Evolutionary conservation across 768 basidiomycete species (phyloP).

Genomic region (Leucogyrophana mollusca): DNA sequence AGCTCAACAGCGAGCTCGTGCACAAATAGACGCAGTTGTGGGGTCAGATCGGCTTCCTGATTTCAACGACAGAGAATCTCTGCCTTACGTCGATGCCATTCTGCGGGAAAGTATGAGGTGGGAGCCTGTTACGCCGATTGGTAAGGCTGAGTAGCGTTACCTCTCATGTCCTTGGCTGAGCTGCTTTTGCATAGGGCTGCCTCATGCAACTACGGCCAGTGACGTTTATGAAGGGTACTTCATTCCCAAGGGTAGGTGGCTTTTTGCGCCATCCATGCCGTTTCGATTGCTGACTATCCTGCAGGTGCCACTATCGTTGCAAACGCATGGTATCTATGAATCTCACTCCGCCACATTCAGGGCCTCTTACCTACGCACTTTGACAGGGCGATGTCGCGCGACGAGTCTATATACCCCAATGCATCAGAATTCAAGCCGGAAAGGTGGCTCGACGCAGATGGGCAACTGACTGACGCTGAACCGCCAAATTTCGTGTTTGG

Average conservation of each 20-base stretch:
- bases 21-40: conserved; percentile 20
- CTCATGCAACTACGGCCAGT: conserved; percentile 8
- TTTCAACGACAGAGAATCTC: conserved; percentile 7
- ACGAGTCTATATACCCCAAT: conserved; percentile 11
- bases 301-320: conserved; percentile 6
- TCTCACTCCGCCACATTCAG: neutral
- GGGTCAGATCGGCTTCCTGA: conserved; percentile 15
- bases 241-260: conserved; percentile 14
- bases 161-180: neutral
- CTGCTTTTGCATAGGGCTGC: conserved; percentile 3
- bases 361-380: neutral
- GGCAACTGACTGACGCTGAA: conserved; percentile 9
- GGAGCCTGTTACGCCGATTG: conserved; percentile 12
- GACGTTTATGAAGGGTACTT: conserved; percentile 15
- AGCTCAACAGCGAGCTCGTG: conserved; percentile 13
- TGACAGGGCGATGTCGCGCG: conserved; percentile 10
- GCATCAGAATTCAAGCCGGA: conserved; percentile 11
- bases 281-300: neutral
- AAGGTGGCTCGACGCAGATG: conserved; percentile 10
- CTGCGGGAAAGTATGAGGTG: conserved; percentile 16
- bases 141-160: neutral
- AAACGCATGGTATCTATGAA: conserved; percentile 9
- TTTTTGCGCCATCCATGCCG: neutral
- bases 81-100: conserved; percentile 15
- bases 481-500: conserved; percentile 9